Base-by-base conservation (phyloP, 2,329 filamentous ascomycete species). In the Aureobasidium lini region DNA sequence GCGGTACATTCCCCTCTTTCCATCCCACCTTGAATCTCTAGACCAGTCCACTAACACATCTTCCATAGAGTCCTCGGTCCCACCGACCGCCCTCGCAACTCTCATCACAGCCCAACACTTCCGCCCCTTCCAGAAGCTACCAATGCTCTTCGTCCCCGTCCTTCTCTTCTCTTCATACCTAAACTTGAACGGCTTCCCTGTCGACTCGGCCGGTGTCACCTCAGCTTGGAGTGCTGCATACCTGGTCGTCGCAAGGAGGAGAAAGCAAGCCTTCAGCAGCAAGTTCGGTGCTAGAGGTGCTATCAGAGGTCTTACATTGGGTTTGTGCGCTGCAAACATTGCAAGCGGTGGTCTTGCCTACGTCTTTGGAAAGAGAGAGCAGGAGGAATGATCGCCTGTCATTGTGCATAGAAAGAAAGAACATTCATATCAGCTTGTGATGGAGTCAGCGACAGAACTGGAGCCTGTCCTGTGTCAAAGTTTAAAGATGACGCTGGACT, bases 171-270 rank as follows among this genome's bases (percentile, higher is more conserved):
- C 81, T 54, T 82, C 81, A 60, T 88, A 88, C 67, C 74, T 87
- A 46, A 88, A 87, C 68, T 67, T 88, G 32, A 78, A 79, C 63
- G 78, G 79, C 61, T 86, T 81, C 73, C 81, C 83, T 68, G 81
- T 80, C 50, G 86, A 88, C 66, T 78, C 79, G 18, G 85, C 84
- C 0, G 85, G 85, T 6, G 76, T 86, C 5, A 84, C 79, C 16
- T 83, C 83, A 8, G 83, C 84, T 0, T 86, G 84, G 82, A 85
- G 82, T 34, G 84, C 82, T 0, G 67, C 87, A 42, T 88, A 88
- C 65, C 73, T 85, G n/a, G 68, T 87, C 15, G 71, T 88, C 11
- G 85, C 85, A 3, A 72, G 78, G 60, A 76, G 85, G 62, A 76
- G 85, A 65, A 82, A 78, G 62, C 75, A 78, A 66, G 73, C 66